These are phyloP conservation scores for Eutypa lata DNA, from an alignment of 2,329 filamentous ascomycete genomes.

Conservation along the genomic window DNA sequence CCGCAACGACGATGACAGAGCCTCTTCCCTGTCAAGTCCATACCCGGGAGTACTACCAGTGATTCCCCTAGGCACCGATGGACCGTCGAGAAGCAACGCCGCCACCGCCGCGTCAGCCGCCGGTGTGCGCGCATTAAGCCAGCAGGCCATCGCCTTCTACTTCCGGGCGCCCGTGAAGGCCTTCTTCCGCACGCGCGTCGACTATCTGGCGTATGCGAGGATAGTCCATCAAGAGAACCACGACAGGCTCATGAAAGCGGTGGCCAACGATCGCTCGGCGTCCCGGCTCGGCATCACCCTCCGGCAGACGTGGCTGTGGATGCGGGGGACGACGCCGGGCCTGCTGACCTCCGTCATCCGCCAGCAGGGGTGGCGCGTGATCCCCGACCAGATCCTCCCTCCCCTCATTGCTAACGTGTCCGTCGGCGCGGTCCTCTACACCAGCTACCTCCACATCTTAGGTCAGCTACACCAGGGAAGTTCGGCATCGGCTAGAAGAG, in stretches of 20 bases:
- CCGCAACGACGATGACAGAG: slow-evolving; percentile 22
- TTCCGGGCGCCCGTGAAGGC: slow-evolving; percentile 89
- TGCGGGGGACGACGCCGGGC: slow-evolving; percentile 66
- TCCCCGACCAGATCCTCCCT: slow-evolving; percentile 74
- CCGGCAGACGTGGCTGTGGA: slow-evolving; percentile 43
- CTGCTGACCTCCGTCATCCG: slow-evolving; percentile 65
- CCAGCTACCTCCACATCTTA: slow-evolving; percentile 69
- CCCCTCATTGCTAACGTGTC: slow-evolving; percentile 72
- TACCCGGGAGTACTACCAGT: slow-evolving; percentile 42
- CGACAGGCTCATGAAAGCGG: slow-evolving; percentile 33
- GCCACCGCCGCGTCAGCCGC: slow-evolving; percentile 78
- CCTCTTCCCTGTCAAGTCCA: slow-evolving; percentile 8
- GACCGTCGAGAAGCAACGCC: slow-evolving; percentile 50
- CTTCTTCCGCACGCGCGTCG: slow-evolving; percentile 86
- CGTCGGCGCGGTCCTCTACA: slow-evolving; percentile 73
- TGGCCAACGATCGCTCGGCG: slow-evolving; percentile 30
- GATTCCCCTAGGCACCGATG: slow-evolving; percentile 41
- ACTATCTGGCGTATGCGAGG: slow-evolving; percentile 66
- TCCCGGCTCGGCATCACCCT: slow-evolving; percentile 31
- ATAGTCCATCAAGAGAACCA: slow-evolving; percentile 47
- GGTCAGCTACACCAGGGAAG: slow-evolving; percentile 65
- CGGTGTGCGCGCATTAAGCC: slow-evolving; percentile 76
- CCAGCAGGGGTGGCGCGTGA: slow-evolving; percentile 69
- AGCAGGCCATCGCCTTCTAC: slow-evolving; percentile 84
- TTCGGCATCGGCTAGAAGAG: slow-evolving; percentile 52